Conservation (phyloP, 306 rosid genomes). For the Pyrus betulifolia region DNA sequence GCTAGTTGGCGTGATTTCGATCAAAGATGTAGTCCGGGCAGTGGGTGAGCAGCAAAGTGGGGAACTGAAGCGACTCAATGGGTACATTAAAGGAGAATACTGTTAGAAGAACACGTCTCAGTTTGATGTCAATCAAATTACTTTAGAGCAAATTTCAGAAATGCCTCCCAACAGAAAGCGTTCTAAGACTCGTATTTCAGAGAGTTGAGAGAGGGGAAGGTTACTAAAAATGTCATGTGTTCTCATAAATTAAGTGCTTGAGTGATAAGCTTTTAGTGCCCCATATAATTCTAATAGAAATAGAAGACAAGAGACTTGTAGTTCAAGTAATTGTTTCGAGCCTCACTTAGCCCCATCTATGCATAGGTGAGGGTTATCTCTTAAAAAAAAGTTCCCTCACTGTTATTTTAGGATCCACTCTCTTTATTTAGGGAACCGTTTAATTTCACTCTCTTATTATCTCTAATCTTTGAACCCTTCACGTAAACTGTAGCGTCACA, state of each 20-base stretch:
- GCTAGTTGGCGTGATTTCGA: slow-evolving; percentile 83
- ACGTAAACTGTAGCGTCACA: background rate
- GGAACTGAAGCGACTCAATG: slow-evolving; percentile 61
- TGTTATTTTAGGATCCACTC: background rate
- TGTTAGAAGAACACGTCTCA: slow-evolving; percentile 14
- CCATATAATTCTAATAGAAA: background rate
- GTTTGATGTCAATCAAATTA: background rate
- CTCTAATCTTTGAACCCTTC: background rate
- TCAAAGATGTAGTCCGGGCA: slow-evolving; percentile 74
- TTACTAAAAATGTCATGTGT: background rate
- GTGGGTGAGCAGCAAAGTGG: slow-evolving; percentile 77
- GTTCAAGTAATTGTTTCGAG: background rate
- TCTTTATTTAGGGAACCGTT: background rate
- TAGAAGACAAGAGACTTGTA: background rate
- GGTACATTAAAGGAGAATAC: slow-evolving; percentile 67
- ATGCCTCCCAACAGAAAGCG: background rate
- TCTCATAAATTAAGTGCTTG: background rate
- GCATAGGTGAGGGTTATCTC: background rate
- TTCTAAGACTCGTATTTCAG: no score
- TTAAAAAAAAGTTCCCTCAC: background rate
- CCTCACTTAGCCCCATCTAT: no score
- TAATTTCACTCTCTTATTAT: no score
- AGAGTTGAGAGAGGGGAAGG: no score
- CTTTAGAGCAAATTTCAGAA: background rate
- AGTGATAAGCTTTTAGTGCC: background rate